Evolutionary conservation across 768 basidiomycete species (phyloP), one percentile per base, ranked within the genome.

Genomic region (Xerocomus potaroensis): DNA sequence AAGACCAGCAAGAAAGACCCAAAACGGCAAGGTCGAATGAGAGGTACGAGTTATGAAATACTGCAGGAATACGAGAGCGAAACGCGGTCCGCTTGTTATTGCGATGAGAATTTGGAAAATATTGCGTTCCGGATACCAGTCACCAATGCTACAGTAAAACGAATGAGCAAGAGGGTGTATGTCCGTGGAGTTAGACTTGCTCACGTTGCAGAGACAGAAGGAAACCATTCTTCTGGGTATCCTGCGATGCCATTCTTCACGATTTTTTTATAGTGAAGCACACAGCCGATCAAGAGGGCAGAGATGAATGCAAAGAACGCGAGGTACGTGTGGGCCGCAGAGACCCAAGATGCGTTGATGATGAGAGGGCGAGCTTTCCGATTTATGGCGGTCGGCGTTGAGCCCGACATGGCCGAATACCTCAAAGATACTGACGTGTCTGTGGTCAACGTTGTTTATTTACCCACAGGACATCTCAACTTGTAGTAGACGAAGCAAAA

Each of bases 201-300:
- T 51, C 61, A 87, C 83, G 87, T 85, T 11, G 86, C 83, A 31
- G 87, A 89, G 8, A 95, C 92, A 5, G 89, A 91, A 7, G 92
- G 92, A 53, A 89, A 88, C 87, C 87, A 93, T 61, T 95, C 91
- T 39, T 90, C 69, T 0, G 91, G 91, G 58, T 85, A 94, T 12
- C 76, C 82, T 40, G 86, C 85, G 10, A 93, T 77, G 12, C 74
- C 79, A 60, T 95, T 95, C 71, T 87, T 89, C 30, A 91, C 89
- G 23, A 95, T 81, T 60, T 85, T 84, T 54, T 78, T 77, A 71
- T 85, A 93, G 62, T 92, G 87, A n/a, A 87, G 72, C 0, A 72
- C 58, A 53, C 76, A 80, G 0, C 81, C 90, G 26, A 91, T 55
- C 19, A 72, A 45, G 23, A 95, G 72, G 2, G 91, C 86, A 4